A percentile compares a stretch with the other conserved stretches of the same genome.
These are phyloP conservation scores for Xylariaceae sp. DNA, from an alignment of 2,329 filamentous ascomycete genomes.

Conservation along the genomic window DNA sequence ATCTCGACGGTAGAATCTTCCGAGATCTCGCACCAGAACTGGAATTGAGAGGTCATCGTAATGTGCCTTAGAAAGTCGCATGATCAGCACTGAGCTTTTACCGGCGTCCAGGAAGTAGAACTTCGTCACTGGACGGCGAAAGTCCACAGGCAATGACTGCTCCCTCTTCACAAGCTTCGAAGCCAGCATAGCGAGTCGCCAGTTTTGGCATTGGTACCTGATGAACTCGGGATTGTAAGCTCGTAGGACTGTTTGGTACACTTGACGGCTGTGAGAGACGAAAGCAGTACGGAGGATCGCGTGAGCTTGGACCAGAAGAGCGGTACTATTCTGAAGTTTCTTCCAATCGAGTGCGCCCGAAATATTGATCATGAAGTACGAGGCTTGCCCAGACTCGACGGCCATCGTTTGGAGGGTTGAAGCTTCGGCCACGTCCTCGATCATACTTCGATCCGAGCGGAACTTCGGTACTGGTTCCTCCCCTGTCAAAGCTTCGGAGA, in stretches of 20 bases:
- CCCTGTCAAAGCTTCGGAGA: conserved; percentile 33
- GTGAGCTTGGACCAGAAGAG: conserved; percentile 39
- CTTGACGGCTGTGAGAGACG: conserved; percentile 38
- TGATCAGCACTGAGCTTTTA: conserved; percentile 41
- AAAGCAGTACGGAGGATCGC: conserved; percentile 53
- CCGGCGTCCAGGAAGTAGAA: conserved; percentile 47
- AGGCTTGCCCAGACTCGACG: conserved; percentile 45
- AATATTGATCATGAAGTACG: conserved; percentile 45
- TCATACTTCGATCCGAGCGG: conserved; percentile 35
- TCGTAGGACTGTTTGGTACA: conserved; percentile 46
- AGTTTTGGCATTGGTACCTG: conserved; percentile 35
- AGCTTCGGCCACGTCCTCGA: conserved; percentile 46
- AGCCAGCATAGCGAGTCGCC: conserved; percentile 33
- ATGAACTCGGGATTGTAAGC: conserved; percentile 40
- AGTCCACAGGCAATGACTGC: conserved; percentile 34
- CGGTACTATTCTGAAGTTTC: conserved; percentile 43
- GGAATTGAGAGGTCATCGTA: conserved; percentile 43
- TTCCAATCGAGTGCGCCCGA: conserved; percentile 37
- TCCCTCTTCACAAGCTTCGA: conserved; percentile 41
- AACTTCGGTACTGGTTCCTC: conserved; percentile 39
- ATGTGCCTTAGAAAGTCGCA: conserved; percentile 46
- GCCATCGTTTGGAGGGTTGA: conserved; percentile 43
- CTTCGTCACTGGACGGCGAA: conserved; percentile 41
- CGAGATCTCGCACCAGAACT: conserved; percentile 44
- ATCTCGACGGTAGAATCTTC: conserved; percentile 39